Conservation (phyloP, 352 stramenopile species). For the Pythium periplocum region DNA sequence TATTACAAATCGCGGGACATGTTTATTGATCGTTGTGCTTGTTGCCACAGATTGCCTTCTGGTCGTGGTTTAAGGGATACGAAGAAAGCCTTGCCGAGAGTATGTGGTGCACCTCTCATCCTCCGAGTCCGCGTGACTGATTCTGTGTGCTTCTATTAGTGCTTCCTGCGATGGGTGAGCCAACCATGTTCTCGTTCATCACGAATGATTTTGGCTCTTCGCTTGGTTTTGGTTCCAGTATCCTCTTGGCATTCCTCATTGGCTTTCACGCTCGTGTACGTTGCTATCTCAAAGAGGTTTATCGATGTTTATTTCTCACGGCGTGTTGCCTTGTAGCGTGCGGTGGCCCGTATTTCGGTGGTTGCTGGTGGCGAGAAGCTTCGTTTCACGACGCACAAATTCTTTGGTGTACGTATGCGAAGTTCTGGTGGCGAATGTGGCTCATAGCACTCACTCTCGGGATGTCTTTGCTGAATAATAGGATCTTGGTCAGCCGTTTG, state of each 20-base stretch:
- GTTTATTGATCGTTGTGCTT: no score
- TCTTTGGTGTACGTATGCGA: conserved; percentile 59
- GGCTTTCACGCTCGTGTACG: conserved; percentile 79
- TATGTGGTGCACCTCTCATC: conserved; percentile 18
- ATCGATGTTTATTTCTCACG: neutral
- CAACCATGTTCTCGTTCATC: conserved; percentile 78
- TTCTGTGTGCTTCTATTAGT: conserved; percentile 10
- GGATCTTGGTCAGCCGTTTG: conserved; percentile 56
- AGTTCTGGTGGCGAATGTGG: no score
- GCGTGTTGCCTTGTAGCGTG: conserved; percentile 28
- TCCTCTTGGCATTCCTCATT: conserved; percentile 70
- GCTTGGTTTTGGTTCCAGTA: conserved; percentile 77
- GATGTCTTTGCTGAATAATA: conserved; percentile 8
- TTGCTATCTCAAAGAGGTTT: neutral
- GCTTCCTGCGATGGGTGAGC: conserved; percentile 54
- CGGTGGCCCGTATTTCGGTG: conserved; percentile 73
- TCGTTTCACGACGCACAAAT: conserved; percentile 85
- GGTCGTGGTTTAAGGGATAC: conserved; percentile 87
- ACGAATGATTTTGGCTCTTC: conserved; percentile 76
- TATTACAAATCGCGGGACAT: no score
- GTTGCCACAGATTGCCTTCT: conserved; percentile 70
- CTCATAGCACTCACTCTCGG: no score
- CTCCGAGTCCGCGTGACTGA: neutral
- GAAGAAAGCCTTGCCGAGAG: conserved; percentile 79
- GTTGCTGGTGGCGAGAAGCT: conserved; percentile 74